phyloP scores from a whole-genome alignment of 805 yeast species.

The Candida bentonensis region DNA sequence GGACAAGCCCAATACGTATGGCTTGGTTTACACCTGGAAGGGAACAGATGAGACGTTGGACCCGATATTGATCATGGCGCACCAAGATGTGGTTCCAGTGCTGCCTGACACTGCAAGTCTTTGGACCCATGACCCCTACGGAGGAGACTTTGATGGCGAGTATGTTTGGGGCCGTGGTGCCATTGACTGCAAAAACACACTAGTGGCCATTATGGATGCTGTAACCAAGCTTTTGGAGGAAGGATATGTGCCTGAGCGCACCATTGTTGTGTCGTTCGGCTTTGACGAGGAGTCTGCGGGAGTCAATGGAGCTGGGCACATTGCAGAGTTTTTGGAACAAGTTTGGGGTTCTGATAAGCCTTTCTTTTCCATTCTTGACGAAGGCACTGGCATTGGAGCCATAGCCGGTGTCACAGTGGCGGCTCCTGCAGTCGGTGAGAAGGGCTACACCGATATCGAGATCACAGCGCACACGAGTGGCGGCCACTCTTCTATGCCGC shows the following conservation, averaged over 20 bases:
- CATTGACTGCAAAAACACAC: constrained; percentile 50
- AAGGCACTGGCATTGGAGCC: constrained; percentile 35
- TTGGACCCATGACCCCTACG: constrained; percentile 54
- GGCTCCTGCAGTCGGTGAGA: constrained; percentile 46
- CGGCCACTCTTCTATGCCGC: constrained; percentile 72
- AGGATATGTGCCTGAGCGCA: constrained; percentile 41
- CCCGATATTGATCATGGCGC: constrained; percentile 57
- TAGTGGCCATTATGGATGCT: constrained; percentile 50
- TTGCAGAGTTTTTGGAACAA: constrained; percentile 33
- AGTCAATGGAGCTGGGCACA: constrained; percentile 41
- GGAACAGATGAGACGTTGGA: constrained; percentile 38
- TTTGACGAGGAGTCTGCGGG: constrained; percentile 68
- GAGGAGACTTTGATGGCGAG: constrained; percentile 49
- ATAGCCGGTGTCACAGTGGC: constrained; percentile 38
- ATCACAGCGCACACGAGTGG: constrained; percentile 52
- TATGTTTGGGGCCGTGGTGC: constrained; percentile 61
- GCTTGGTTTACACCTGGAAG: constrained; percentile 45
- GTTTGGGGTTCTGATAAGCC: constrained; percentile 45
- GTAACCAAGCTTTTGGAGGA: constrained; percentile 37
- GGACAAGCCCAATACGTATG: constrained; percentile 43
- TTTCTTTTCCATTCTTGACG: constrained; percentile 54
- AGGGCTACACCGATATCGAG: constrained; percentile 39
- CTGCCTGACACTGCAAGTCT: constrained; percentile 34
- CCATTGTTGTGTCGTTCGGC: constrained; percentile 49
- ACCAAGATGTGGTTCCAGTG: constrained; percentile 67